phyloP scores from a whole-genome alignment of 2,329 filamentous ascomycete species.

The Orbilia javanica region DNA sequence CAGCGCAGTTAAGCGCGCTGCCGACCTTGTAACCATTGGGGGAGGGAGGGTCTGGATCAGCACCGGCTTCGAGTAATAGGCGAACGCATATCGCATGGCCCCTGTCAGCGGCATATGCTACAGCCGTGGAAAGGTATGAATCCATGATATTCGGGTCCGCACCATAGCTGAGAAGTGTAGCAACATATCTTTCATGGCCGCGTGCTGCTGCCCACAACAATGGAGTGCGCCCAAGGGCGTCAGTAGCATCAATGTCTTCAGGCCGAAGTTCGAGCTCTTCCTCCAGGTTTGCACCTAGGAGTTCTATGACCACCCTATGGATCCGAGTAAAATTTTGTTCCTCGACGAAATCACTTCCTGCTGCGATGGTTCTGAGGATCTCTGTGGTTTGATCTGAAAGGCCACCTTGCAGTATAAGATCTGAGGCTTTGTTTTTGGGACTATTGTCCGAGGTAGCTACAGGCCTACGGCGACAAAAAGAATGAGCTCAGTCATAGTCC shows the following conservation, averaged over 20 bases:
- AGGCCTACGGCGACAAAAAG: no score
- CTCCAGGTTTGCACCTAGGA: background rate
- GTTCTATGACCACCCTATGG: background rate
- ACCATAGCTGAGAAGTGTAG: background rate
- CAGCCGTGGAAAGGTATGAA: background rate
- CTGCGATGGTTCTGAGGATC: background rate
- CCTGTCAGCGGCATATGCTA: background rate
- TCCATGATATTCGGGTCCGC: background rate
- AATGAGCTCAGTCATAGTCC: no score
- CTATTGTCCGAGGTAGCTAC: no score
- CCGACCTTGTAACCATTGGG: background rate
- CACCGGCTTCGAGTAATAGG: background rate
- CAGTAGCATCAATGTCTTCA: background rate
- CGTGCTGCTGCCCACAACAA: background rate
- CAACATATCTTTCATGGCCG: background rate
- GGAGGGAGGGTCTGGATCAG: background rate
- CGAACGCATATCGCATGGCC: background rate
- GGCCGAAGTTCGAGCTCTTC: background rate
- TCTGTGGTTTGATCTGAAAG: no score
- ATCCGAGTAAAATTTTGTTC: background rate
- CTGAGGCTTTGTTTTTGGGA: constrained; percentile 27
- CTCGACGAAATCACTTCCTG: background rate
- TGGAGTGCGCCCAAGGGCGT: background rate
- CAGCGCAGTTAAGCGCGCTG: background rate
- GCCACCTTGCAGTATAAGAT: background rate